These are phyloP conservation scores for Dimargaris xerosporica DNA, from an alignment of 192 early-diverging fungal species.

Conservation along the genomic window DNA sequence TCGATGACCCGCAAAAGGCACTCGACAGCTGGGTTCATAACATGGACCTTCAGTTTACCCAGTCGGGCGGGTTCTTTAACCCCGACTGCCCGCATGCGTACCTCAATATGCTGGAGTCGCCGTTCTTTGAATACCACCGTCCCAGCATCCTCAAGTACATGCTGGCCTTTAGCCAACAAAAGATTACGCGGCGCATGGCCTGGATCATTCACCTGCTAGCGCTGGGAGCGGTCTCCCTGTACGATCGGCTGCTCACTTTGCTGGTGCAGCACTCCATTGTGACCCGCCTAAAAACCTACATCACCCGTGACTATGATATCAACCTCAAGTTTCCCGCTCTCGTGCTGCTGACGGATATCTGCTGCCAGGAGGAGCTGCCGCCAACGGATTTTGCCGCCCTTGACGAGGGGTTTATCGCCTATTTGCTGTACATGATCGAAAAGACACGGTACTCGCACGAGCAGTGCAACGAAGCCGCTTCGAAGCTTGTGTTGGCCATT, in stretches of 20 bases:
- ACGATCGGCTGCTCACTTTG: neutral
- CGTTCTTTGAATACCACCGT: neutral
- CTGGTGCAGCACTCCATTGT: neutral
- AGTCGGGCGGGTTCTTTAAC: constrained; percentile 1
- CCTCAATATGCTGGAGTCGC: constrained; percentile 4
- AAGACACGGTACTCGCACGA: constrained; percentile 6
- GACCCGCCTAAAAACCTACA: constrained; percentile 7
- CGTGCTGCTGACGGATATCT: neutral
- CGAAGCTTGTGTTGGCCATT: constrained; percentile 1
- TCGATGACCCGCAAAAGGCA: neutral
- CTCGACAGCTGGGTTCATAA: constrained; percentile 7
- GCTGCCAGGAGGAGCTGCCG: neutral
- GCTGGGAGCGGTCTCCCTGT: constrained; percentile 1
- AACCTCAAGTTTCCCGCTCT: constrained; percentile 8
- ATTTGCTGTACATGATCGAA: constrained; percentile 5
- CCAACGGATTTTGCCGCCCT: neutral
- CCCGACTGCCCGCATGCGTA: constrained; percentile 10
- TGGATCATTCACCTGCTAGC: constrained; percentile 7
- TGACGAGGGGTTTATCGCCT: constrained; percentile 7
- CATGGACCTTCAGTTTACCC: constrained; percentile 7
- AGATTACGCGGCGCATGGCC: constrained; percentile 4
- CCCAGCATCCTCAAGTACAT: neutral
- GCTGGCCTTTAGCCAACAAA: neutral
- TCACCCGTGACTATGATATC: constrained; percentile 9
- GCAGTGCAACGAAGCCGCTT: constrained; percentile 8